A percentile compares a stretch with the other conserved stretches of the same genome.
phyloP scores from a whole-genome alignment of 805 yeast species.

The Schwanniomyces vanrijiae region DNA sequence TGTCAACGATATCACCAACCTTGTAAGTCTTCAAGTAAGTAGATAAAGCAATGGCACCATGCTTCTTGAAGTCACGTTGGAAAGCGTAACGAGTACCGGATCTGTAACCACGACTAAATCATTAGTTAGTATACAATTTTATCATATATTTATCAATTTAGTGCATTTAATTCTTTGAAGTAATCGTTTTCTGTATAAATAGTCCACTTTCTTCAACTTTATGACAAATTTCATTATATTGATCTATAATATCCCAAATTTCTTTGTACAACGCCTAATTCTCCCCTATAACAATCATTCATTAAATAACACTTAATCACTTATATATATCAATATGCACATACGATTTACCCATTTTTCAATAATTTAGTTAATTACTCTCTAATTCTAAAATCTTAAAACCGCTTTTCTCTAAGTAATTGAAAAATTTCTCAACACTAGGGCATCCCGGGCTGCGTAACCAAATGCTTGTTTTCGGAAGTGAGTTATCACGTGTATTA shows the following conservation, averaged over 20 bases:
- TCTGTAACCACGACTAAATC: constrained; percentile 89
- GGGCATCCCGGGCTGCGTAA: background rate
- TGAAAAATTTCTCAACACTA: background rate
- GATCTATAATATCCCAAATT: background rate
- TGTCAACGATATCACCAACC: constrained; percentile 99
- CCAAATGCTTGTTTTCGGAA: background rate
- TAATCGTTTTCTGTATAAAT: background rate
- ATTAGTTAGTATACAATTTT: constrained; percentile 21
- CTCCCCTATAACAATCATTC: background rate
- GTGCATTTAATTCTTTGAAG: background rate
- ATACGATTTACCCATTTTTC: constrained; percentile 22
- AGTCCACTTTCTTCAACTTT: background rate
- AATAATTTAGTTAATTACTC: constrained; percentile 1
- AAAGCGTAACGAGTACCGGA: constrained; percentile 99
- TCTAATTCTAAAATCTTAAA: background rate
- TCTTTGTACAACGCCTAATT: background rate
- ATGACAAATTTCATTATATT: background rate
- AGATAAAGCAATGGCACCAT: constrained; percentile 92
- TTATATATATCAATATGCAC: background rate
- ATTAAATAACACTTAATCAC: background rate
- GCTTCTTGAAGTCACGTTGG: constrained; percentile 99
- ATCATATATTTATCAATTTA: background rate
- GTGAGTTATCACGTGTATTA: background rate
- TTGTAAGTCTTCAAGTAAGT: constrained; percentile 97
- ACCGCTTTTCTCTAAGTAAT: background rate